phyloP scores from a whole-genome alignment of 164 flowering plant species.

The Malania oleifera region DNA sequence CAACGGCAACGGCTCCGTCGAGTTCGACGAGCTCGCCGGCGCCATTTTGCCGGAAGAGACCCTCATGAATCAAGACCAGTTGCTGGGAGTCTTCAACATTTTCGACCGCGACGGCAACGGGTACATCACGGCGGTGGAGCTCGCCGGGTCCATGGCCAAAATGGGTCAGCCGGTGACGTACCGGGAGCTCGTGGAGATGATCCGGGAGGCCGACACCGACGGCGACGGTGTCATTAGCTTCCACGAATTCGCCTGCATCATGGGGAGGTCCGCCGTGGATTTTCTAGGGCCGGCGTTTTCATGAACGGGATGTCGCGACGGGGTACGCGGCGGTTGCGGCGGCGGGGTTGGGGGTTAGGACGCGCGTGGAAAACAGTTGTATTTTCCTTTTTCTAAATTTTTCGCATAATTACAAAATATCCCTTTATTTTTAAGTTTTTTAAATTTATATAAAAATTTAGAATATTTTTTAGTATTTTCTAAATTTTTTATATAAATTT shows the following conservation, averaged over 20 bases:
- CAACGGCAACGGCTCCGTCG: constrained; percentile 30
- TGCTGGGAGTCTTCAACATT: constrained; percentile 21
- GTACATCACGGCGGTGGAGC: constrained; percentile 33
- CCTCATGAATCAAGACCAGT: constrained; percentile 23
- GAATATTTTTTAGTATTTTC: too few relatives aligned
- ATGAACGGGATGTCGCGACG: too few relatives aligned
- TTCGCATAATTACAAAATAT: too few relatives aligned
- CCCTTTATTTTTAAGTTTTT: too few relatives aligned
- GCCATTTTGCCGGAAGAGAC: constrained; percentile 23
- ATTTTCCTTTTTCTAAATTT: too few relatives aligned
- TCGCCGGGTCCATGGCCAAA: constrained; percentile 37
- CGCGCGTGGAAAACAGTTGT: too few relatives aligned
- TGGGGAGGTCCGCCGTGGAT: constrained; percentile 18
- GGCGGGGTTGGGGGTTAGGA: too few relatives aligned
- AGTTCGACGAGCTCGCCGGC: constrained; percentile 27
- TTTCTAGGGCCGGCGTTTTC: constrained; percentile 10
- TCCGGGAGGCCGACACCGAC: constrained; percentile 31
- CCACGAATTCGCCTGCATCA: constrained; percentile 26
- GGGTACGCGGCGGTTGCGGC: too few relatives aligned
- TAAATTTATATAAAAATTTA: too few relatives aligned
- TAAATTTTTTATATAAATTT: too few relatives aligned
- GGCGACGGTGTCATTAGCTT: constrained; percentile 39
- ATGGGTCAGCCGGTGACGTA: constrained; percentile 38
- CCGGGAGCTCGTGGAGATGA: constrained; percentile 28
- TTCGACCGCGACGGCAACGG: constrained; percentile 41